Base-by-base conservation (phyloP, 306 rosid genomes). In the Pterocarpus santalinus region DNA sequence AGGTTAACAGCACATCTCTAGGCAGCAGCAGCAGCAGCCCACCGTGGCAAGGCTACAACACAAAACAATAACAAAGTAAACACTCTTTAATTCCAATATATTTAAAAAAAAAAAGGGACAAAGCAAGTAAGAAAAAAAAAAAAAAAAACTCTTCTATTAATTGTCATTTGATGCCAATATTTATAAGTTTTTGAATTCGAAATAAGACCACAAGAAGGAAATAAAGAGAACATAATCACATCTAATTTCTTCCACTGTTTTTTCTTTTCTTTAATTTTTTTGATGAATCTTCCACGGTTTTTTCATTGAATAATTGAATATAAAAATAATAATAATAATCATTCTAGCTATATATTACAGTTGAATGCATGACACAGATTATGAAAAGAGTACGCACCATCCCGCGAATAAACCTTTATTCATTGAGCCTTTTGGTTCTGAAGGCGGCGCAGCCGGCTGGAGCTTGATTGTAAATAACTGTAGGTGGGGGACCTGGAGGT, bases 11-110 rank as follows among this genome's bases (percentile, higher is more conserved):
- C 81, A 73, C 10, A 49, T 10, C 43, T 80, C 84, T 9, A 80
- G 32, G 57, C 81, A 80, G 73, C 84, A 80, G 17, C 84, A 80
- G 17, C 65, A 47, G 70, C 82, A 80, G 0, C 73, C 67, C 43
- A 80, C 2, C 16, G 35, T 76, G 1, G 72, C 88, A 16, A 85
- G 56, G 69, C 88, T 85, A 62, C 76, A 71, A 1, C 28, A 33
- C 52, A 32, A 67, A 36, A 65, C 7, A 52, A 4, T 9, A 64
- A 38, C 46, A 15, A 75, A 14, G 10, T 44, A 43, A 33, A 2
- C 60, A 43, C 14, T 14, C 44, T 43, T 8, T 22, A 22, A 22
- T 22, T 22, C 28, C 28, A 22, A 22, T 22, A 22, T 22, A 22
- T 22, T 22, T 0, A 22, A 22, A 22, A 22, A 0, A 22, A 22